These are phyloP conservation scores for Eruca vesicaria DNA, from an alignment of 441 rosid genomes.

Conservation along the genomic window DNA sequence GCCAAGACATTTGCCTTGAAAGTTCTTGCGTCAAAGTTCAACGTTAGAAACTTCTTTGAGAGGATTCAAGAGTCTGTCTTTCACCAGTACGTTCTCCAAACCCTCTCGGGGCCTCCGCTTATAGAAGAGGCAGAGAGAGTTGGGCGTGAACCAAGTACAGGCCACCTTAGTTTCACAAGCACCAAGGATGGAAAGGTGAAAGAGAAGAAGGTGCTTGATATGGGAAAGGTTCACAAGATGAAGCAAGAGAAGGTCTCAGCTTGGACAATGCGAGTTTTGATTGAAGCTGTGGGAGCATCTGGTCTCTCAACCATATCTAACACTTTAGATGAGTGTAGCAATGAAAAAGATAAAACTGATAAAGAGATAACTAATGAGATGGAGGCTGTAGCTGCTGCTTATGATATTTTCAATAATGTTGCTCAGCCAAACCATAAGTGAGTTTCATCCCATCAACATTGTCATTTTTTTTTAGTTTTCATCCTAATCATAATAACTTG, in stretches of 20 bases:
- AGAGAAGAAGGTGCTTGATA: slow-evolving; percentile 62
- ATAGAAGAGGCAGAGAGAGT: slow-evolving; percentile 62
- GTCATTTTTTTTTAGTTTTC: background rate
- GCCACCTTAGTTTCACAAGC: slow-evolving; percentile 54
- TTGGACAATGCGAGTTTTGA: slow-evolving; percentile 86
- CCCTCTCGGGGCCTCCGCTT: slow-evolving; percentile 76
- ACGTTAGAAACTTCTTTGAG: slow-evolving; percentile 78
- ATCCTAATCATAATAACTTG: background rate
- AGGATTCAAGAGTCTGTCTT: slow-evolving; percentile 85
- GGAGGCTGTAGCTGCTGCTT: slow-evolving; percentile 81
- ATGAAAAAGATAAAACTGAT: slow-evolving; percentile 40
- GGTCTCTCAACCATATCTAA: slow-evolving; percentile 73
- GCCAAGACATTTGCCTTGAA: slow-evolving; percentile 67
- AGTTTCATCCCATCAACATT: slow-evolving; percentile 26
- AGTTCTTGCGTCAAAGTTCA: slow-evolving; percentile 80
- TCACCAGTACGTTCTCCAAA: slow-evolving; percentile 75
- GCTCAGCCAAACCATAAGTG: slow-evolving; percentile 45
- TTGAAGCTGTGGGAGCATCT: slow-evolving; percentile 73
- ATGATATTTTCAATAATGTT: slow-evolving; percentile 61
- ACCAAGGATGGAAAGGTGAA: slow-evolving; percentile 46
- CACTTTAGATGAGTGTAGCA: slow-evolving; percentile 50
- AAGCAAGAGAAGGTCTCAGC: slow-evolving; percentile 84
- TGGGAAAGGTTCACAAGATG: slow-evolving; percentile 70
- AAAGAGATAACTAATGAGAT: slow-evolving; percentile 76
- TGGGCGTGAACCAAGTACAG: slow-evolving; percentile 47